These are phyloP conservation scores for Schizothecium vesticola DNA, from an alignment of 495 filamentous ascomycete species.

Conservation along the genomic window DNA sequence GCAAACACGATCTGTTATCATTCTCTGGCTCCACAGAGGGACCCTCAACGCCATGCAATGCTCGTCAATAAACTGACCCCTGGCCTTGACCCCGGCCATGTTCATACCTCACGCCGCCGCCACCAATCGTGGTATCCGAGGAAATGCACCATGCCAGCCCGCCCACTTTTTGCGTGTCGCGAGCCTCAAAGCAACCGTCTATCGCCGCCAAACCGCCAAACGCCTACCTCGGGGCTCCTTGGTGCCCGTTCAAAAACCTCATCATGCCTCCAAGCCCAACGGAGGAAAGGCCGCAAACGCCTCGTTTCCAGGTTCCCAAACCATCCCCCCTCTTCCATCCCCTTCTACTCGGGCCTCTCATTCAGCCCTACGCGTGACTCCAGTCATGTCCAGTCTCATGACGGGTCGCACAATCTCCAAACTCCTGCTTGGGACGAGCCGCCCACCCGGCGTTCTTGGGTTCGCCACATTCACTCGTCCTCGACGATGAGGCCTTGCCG, in stretches of 20 bases:
- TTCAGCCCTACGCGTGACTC: slow-evolving; percentile 14
- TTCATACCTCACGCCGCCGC: slow-evolving; percentile 2
- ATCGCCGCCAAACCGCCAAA: slow-evolving; percentile 1
- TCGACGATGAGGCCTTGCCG: slow-evolving; percentile 36
- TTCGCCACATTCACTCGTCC: slow-evolving; percentile 51
- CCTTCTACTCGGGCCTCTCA: neutral
- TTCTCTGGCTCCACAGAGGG: neutral
- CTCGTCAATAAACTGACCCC: neutral
- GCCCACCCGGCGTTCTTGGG: slow-evolving; percentile 49
- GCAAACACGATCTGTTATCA: neutral
- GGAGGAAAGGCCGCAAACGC: neutral
- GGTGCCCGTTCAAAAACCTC: neutral
- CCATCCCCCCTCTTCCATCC: neutral
- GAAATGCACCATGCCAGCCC: slow-evolving; percentile 6
- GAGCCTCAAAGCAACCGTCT: neutral
- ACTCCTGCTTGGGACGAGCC: slow-evolving; percentile 42
- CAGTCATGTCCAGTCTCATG: slow-evolving; percentile 31
- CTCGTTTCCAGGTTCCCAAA: neutral
- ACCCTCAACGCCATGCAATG: slow-evolving; percentile 8
- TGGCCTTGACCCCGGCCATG: neutral
- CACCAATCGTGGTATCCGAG: slow-evolving; percentile 1
- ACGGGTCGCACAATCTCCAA: slow-evolving; percentile 42
- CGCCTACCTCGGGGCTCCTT: neutral
- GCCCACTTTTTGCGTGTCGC: neutral
- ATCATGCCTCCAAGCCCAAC: neutral